phyloP scores from a whole-genome alignment of 805 yeast genomes.

The Pichia phayaonensis region DNA sequence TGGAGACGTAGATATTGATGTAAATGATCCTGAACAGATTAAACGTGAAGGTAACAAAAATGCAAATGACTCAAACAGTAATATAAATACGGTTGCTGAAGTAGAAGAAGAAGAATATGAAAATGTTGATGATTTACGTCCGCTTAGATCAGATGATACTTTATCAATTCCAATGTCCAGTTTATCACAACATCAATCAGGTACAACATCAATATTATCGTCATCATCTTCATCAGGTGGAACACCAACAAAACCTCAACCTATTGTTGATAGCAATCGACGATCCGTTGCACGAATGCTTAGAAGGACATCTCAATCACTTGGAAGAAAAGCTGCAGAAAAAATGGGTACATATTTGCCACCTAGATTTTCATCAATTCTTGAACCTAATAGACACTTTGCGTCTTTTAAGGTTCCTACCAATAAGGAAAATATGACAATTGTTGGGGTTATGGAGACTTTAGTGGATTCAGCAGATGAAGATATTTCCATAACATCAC shows the following conservation, averaged over 20 bases:
- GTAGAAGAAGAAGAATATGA: constrained; percentile 15
- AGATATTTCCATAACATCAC: background rate
- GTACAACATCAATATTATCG: constrained; percentile 19
- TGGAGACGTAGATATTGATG: constrained; percentile 23
- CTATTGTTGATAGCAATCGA: constrained; percentile 63
- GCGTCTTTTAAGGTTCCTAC: constrained; percentile 57
- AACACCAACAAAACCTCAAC: constrained; percentile 37
- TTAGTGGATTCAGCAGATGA: constrained; percentile 14
- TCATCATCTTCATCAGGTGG: constrained; percentile 25
- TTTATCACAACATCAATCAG: background rate
- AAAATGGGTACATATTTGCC: constrained; percentile 87
- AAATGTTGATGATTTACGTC: constrained; percentile 7
- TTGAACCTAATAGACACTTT: constrained; percentile 91
- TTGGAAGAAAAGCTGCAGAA: constrained; percentile 78
- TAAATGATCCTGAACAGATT: background rate
- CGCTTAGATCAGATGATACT: constrained; percentile 6
- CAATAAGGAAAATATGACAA: constrained; percentile 36
- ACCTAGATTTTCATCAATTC: constrained; percentile 70
- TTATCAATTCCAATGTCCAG: background rate
- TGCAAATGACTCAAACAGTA: background rate
- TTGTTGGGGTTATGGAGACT: constrained; percentile 40
- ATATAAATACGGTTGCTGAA: background rate
- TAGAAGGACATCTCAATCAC: constrained; percentile 66
- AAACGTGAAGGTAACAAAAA: background rate
- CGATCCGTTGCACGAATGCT: constrained; percentile 69